These are phyloP conservation scores for Dichotomocladium elegans DNA, from an alignment of 371 early-diverging fungal genomes.

Conservation along the genomic window DNA sequence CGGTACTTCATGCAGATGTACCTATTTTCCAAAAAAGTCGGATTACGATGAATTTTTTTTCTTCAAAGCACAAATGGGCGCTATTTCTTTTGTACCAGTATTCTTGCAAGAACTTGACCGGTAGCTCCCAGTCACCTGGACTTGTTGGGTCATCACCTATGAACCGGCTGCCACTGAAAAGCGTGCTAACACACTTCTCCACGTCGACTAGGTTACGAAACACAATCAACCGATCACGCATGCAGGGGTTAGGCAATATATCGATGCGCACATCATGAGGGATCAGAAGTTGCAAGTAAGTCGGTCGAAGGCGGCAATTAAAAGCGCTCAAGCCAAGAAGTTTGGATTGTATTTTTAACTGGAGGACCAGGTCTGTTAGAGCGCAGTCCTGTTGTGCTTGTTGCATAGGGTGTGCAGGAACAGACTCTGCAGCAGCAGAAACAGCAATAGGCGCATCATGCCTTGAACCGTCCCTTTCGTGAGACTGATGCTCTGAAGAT, in stretches of 20 bases:
- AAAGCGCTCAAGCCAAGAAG: neutral
- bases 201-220: constrained; percentile 40
- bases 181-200: constrained; percentile 38
- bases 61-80: no score
- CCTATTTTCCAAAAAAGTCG: no score
- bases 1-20: no score
- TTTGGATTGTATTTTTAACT: constrained; percentile 12
- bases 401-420: no score
- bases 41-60: no score
- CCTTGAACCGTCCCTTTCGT: no score
- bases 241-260: constrained; percentile 41
- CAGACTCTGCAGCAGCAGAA: no score
- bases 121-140: constrained; percentile 34
- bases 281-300: constrained; percentile 19
- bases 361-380: no score
- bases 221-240: constrained; percentile 51
- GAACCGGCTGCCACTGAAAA: constrained; percentile 33
- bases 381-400: no score
- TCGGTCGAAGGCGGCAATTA: constrained; percentile 14
- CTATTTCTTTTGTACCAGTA: no score
- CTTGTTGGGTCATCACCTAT: constrained; percentile 45
- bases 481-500: no score
- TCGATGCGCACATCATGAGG: constrained; percentile 52
- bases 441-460: no score
- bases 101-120: constrained; percentile 6